Evolutionary conservation across 2,329 filamentous ascomycete species (phyloP).

Genomic region (Ophidiomyces ophidiicola): DNA sequence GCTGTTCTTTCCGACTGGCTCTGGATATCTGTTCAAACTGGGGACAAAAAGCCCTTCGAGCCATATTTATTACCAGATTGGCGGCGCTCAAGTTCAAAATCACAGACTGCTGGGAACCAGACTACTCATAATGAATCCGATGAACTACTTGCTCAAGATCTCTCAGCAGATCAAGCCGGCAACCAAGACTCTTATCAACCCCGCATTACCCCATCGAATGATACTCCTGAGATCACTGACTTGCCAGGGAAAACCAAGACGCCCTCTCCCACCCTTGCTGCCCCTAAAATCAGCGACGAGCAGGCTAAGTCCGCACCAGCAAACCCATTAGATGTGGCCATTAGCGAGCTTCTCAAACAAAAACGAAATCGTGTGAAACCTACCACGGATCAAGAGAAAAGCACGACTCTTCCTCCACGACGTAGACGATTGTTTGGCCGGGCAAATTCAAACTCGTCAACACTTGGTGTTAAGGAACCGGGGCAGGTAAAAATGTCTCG

Average conservation of each 20-base stretch:
- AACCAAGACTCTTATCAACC: slow-evolving; percentile 13
- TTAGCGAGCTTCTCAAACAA: slow-evolving; percentile 32
- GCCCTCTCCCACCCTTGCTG: slow-evolving; percentile 18
- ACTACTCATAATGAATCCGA: too few relatives aligned
- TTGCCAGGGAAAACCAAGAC: slow-evolving; percentile 15
- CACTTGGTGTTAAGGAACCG: slow-evolving; percentile 16
- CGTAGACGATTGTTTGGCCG: slow-evolving; percentile 33
- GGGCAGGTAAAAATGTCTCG: slow-evolving; percentile 24
- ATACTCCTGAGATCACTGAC: slow-evolving; percentile 12
- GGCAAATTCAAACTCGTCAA: slow-evolving; percentile 31
- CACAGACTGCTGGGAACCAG: neutral
- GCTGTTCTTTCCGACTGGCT: slow-evolving; percentile 77
- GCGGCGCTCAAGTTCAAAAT: slow-evolving; percentile 18
- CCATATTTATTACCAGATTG: slow-evolving; percentile 31
- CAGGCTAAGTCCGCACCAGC: slow-evolving; percentile 6
- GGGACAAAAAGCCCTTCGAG: slow-evolving; percentile 39
- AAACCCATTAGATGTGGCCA: slow-evolving; percentile 19
- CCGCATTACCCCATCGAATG: slow-evolving; percentile 11
- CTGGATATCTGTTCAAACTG: slow-evolving; percentile 58
- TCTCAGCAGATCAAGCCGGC: neutral
- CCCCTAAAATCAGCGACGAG: slow-evolving; percentile 1
- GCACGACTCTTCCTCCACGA: slow-evolving; percentile 17
- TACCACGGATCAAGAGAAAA: slow-evolving; percentile 17
- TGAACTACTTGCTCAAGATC: too few relatives aligned
- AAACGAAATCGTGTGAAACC: slow-evolving; percentile 27